Evolutionary conservation across 306 rosid genomes (phyloP).

Genomic region (Alnus glutinosa): DNA sequence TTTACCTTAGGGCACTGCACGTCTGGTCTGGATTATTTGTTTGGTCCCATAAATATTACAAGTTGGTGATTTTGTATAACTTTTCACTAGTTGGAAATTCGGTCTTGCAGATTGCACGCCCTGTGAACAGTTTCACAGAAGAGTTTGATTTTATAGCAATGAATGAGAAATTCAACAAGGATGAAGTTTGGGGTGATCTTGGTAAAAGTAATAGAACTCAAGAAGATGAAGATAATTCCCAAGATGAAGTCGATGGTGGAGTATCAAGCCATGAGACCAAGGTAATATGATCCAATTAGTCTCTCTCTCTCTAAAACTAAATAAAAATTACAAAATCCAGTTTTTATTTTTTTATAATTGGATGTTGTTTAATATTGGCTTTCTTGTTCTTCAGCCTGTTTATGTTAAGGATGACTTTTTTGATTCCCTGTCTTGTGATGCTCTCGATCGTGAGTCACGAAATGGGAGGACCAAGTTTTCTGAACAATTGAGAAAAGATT

Average conservation of each 20-base stretch:
- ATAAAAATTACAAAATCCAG: not conserved
- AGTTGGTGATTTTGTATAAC: not conserved
- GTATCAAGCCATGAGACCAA: conserved; percentile 24
- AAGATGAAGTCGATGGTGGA: conserved; percentile 34
- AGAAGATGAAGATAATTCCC: conserved; percentile 29
- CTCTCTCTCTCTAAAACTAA: not conserved
- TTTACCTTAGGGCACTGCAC: not conserved
- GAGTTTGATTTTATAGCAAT: conserved; percentile 62
- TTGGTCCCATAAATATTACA: conserved; percentile 5
- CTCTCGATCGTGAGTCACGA: conserved; percentile 32
- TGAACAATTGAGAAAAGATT: conserved; percentile 51
- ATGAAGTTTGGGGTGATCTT: conserved; percentile 64
- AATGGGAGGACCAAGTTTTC: conserved; percentile 53
- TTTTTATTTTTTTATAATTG: conserved; percentile 1
- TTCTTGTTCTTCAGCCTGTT: conserved; percentile 36
- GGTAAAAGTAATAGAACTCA: conserved; percentile 40
- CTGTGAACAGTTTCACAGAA: conserved; percentile 45
- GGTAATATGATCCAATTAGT: conserved; percentile 26
- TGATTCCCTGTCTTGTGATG: conserved; percentile 46
- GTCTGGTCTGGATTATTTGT: not conserved
- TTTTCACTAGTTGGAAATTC: not conserved
- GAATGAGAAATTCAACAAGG: conserved; percentile 64
- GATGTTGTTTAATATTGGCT: conserved; percentile 16
- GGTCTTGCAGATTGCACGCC: conserved; percentile 39
- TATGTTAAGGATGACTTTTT: conserved; percentile 60